Conservation (phyloP, 1,139 yeast genomes). For the Yueomyces sp. region DNA sequence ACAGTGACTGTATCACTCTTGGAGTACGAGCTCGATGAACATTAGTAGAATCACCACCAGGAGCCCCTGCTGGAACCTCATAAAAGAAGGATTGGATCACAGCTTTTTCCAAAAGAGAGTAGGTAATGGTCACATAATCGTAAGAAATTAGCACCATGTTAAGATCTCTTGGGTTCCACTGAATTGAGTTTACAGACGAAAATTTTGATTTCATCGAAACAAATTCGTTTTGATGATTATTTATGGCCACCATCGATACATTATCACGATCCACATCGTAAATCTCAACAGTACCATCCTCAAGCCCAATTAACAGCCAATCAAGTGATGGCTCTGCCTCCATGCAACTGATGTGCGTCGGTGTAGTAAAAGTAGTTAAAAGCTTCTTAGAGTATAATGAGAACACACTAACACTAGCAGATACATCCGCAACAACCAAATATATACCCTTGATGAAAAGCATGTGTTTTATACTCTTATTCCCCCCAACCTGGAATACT, state of each 20-base stretch:
- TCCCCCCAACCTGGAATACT: constrained; percentile 40
- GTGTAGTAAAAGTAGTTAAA: constrained; percentile 38
- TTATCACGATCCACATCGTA: constrained; percentile 73
- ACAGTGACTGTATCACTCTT: constrained; percentile 47
- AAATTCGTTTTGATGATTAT: constrained; percentile 49
- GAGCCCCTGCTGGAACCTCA: constrained; percentile 46
- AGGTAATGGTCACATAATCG: constrained; percentile 53
- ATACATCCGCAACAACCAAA: constrained; percentile 52
- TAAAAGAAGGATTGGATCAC: constrained; percentile 46
- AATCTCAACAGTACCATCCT: constrained; percentile 59
- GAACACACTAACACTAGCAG: constrained; percentile 46
- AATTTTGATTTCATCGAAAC: constrained; percentile 26
- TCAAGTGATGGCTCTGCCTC: constrained; percentile 79
- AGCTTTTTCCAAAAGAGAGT: constrained; percentile 49
- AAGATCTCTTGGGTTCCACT: constrained; percentile 82
- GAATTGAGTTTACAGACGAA: constrained; percentile 51
- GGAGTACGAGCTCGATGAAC: constrained; percentile 29
- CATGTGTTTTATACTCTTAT: constrained; percentile 41
- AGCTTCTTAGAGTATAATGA: constrained; percentile 55
- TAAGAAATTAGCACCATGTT: constrained; percentile 68
- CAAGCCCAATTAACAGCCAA: constrained; percentile 70
- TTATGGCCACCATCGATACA: constrained; percentile 53
- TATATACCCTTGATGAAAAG: constrained; percentile 71
- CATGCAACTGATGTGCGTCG: constrained; percentile 51
- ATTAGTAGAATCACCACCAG: constrained; percentile 38